Percentiles rank a stretch among this genome's conserved stretches.
Evolutionary conservation across 2,329 filamentous ascomycete species (phyloP).

Genomic region (Alternaria postmessia): DNA sequence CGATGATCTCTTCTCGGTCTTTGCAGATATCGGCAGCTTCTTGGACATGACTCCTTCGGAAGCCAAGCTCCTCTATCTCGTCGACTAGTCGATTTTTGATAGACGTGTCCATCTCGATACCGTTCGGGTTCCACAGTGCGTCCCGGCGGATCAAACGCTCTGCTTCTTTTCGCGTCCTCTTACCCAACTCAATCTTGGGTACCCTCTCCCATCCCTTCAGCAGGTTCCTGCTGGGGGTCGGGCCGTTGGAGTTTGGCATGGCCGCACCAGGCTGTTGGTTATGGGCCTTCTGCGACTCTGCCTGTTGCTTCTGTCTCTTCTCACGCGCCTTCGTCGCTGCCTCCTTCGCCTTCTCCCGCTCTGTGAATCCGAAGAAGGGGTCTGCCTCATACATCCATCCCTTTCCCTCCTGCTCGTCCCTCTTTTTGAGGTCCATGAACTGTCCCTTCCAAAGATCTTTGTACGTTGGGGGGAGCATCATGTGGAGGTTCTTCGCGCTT

Average conservation of each 20-base stretch:
- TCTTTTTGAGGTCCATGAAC: conserved; percentile 81
- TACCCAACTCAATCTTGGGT: conserved; percentile 93
- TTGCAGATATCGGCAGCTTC: conserved; percentile 89
- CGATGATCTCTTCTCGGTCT: conserved; percentile 88
- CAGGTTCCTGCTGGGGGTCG: conserved; percentile 49
- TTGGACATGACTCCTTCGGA: conserved; percentile 86
- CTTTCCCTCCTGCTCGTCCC: conserved; percentile 77
- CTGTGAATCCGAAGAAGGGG: conserved; percentile 82
- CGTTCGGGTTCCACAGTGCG: conserved; percentile 87
- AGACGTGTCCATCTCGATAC: conserved; percentile 67
- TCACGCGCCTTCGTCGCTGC: conserved; percentile 80
- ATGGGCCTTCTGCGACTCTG: conserved; percentile 69
- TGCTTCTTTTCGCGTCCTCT: conserved; percentile 77
- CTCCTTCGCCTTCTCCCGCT: conserved; percentile 79
- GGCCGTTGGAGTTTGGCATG: conserved; percentile 37
- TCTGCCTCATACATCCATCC: conserved; percentile 96
- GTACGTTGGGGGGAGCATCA: conserved; percentile 90
- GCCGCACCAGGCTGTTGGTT: conserved; percentile 52
- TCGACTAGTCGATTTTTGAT: conserved; percentile 70
- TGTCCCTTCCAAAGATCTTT: conserved; percentile 88
- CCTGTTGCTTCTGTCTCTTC: conserved; percentile 65
- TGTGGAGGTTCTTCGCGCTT: conserved; percentile 95
- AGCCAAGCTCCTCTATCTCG: conserved; percentile 80
- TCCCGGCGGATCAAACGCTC: conserved; percentile 81
- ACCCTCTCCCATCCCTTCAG: conserved; percentile 83